Percentiles rank a stretch among this genome's conserved stretches.
phyloP scores from a whole-genome alignment of 805 yeast species.

The Candida ipomoeae region DNA sequence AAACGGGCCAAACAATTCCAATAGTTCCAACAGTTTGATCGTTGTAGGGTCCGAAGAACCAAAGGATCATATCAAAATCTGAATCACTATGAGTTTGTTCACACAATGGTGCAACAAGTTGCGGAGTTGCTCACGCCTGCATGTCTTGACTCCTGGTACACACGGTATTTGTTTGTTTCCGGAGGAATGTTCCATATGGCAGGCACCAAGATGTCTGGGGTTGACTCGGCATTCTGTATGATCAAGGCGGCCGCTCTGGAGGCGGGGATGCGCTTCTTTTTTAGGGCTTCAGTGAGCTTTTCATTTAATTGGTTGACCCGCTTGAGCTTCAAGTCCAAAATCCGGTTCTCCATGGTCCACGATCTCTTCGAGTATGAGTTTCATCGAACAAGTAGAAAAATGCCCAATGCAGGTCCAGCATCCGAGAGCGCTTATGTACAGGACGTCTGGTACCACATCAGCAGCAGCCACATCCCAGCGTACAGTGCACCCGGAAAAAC shows the following conservation, averaged over 20 bases:
- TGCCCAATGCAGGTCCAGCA: not conserved
- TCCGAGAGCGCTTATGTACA: not conserved
- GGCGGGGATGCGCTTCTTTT: conserved; percentile 57
- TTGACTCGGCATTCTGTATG: conserved; percentile 40
- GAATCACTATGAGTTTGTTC: not conserved
- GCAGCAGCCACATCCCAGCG: not conserved
- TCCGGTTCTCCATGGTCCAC: conserved; percentile 30
- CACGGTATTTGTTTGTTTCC: conserved; percentile 31
- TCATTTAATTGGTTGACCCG: conserved; percentile 56
- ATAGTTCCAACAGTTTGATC: too few relatives aligned
- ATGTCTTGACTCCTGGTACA: conserved; percentile 17
- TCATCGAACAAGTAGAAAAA: not conserved
- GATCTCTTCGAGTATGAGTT: not conserved
- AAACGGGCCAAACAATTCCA: not conserved
- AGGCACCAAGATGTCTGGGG: conserved; percentile 47
- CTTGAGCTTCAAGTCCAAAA: conserved; percentile 54
- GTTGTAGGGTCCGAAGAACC: too few relatives aligned
- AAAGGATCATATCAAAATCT: too few relatives aligned
- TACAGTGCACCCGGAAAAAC: not conserved
- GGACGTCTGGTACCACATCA: conserved; percentile 2
- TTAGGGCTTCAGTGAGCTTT: conserved; percentile 48
- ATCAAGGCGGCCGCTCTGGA: conserved; percentile 55
- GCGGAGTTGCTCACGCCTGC: conserved; percentile 7
- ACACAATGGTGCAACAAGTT: conserved; percentile 33
- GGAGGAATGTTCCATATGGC: conserved; percentile 38